These are phyloP conservation scores for Diversispora epigaea DNA, from an alignment of 192 early-diverging fungal species.

Conservation along the genomic window DNA sequence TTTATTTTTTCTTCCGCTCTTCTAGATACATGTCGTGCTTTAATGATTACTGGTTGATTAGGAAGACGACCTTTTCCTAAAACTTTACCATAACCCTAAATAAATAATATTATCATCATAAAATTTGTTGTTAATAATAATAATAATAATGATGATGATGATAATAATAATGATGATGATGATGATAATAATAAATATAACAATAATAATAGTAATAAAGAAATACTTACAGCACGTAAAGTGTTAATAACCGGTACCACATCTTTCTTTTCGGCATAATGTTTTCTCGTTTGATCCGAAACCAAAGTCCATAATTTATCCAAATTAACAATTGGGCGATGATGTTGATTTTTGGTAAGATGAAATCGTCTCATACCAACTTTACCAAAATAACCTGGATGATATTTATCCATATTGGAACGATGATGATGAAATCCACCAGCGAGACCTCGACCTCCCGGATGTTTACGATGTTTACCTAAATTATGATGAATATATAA, in stretches of 20 bases:
- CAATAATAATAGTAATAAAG: background rate
- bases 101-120: slow-evolving; percentile 13
- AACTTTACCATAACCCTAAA: slow-evolving; percentile 92
- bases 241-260: slow-evolving; percentile 93
- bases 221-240: slow-evolving; percentile 50
- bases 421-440: slow-evolving; percentile 99
- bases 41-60: slow-evolving; percentile 90
- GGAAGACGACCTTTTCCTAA: slow-evolving; percentile 92
- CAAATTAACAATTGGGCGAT: slow-evolving; percentile 88
- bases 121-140: background rate
- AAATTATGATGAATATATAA: background rate
- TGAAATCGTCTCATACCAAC: slow-evolving; percentile 99
- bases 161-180: background rate
- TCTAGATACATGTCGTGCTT: slow-evolving; percentile 87
- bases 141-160: background rate
- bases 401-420: slow-evolving; percentile 99
- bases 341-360: slow-evolving; percentile 86
- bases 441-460: slow-evolving; percentile 99
- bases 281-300: slow-evolving; percentile 77
- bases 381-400: slow-evolving; percentile 99
- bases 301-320: slow-evolving; percentile 94
- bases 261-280: slow-evolving; percentile 80
- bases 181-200: background rate
- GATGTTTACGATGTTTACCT: slow-evolving; percentile 99
- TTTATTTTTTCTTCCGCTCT: slow-evolving; percentile 99